A percentile compares a stretch with the other conserved stretches of the same genome.
phyloP scores from a whole-genome alignment of 2,329 filamentous ascomycete genomes.

The Dendrostoma leiphaemia region DNA sequence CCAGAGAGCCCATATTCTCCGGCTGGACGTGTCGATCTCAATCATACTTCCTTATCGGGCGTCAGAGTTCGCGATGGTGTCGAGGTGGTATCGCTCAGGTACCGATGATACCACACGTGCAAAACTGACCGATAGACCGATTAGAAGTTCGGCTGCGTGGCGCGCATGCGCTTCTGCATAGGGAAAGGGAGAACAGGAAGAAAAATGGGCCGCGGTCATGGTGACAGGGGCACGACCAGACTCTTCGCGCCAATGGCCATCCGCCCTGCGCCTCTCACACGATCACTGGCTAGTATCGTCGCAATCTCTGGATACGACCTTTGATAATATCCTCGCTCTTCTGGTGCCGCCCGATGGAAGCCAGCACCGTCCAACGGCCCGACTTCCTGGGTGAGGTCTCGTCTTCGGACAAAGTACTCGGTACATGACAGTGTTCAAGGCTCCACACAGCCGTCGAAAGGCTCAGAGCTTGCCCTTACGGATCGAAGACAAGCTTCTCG shows the following conservation, averaged over 20 bases:
- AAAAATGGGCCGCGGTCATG: neutral
- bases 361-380: neutral
- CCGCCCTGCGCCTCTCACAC: neutral
- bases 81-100: no score
- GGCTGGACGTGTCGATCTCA: conserved; percentile 9
- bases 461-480: no score
- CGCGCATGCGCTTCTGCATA: neutral
- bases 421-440: no score
- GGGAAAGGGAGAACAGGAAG: neutral
- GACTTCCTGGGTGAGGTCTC: no score
- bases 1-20: neutral
- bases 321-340: no score
- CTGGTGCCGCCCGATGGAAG: neutral
- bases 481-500: no score
- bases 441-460: no score
- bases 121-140: neutral
- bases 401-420: no score
- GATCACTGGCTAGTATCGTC: neutral
- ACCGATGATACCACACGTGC: neutral
- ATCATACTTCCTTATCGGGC: conserved; percentile 8
- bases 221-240: neutral
- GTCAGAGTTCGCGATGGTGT: neutral
- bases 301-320: conserved; percentile 19
- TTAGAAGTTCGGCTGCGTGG: neutral
- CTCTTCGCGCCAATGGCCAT: neutral